Evolutionary conservation across 2,329 filamentous ascomycete species (phyloP), one percentile per base, ranked within the genome.

Genomic region (Verticillium zaregamsianum): DNA sequence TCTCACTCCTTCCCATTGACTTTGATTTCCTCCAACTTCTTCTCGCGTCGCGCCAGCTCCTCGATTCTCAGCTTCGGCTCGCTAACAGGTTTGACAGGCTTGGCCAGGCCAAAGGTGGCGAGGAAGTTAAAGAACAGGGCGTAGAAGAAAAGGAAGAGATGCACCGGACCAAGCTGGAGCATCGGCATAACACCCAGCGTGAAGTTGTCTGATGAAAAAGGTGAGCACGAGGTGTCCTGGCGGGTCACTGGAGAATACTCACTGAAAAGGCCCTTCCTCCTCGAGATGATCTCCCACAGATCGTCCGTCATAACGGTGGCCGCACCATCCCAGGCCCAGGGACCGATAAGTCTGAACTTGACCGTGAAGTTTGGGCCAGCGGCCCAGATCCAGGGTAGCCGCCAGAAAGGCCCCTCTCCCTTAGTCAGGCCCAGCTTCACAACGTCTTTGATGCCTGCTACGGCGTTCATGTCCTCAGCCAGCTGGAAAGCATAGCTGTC

Each of bases 401-500:
- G 77, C 68, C 68, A 77, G 49, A 67, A 67, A 15, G 59, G 56
- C 31, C 55, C 14, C n/a, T 9, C 20, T 32, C 37, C 39, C 17
- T 58, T 23, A 31, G 54, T 60, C 52, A 66, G 67, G 3, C 76
- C 72, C 57, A 72, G 69, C 12, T 65, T 66, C 60, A 73, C 59
- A 5, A 81, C 68, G 33, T 77, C 69, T 0, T 64, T 62, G 15
- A 77, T 69, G 1, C 68, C 73, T 0, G 79, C 79, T 0, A 78
- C 79, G 3, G 78, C 68, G 2, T 76, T 77, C 65, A 81, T 79
- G 65, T 82, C 80, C 0, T 80, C 69, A 0, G 79, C 79, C 4
- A 82, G 73, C 68, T 82, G 80, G 68, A 81, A 82, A 0, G 77
- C 77, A 63, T 82, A 82, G 61, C 74, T 76, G 62, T 82, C 80